Evolutionary conservation across 2,329 filamentous ascomycete species (phyloP), one percentile per base, ranked within the genome.

Genomic region (Trichophyton equinum): DNA sequence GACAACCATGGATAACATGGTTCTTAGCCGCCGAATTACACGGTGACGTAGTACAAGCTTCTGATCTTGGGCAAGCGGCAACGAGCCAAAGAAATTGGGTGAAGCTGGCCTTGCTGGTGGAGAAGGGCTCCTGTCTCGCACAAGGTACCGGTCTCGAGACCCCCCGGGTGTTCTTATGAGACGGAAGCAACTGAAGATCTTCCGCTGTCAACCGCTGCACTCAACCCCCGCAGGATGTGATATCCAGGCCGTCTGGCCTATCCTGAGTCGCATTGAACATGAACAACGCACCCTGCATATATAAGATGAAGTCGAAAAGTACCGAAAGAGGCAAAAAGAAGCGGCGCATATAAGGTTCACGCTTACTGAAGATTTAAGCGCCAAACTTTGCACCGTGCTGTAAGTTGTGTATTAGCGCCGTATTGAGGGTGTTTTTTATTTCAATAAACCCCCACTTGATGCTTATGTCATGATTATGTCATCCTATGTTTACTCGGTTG

Each of bases 401-500:
- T 33, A 36, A 30, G n/a, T 55, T 15, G 11, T 15, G 51, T 53
- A 53, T 27, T 53, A 13, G 8, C 18, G 8, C 18, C 8, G 44
- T 47, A 47, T 47, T 25, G 9, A 11, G 4, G 4, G 18, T 9
- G 44, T 49, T 27, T 49, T 27, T 25, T 15, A 25, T 49, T 13
- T 13, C 11, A 22, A 25, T 18, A 25, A 33, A 15, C n/a, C 27
- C 15, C 51, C 51, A 33, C 51, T 18, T 0, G n/a, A 3, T 2
- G 30, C 46, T 55, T 55, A 55, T 55, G 51, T 55, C 25, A 55
- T 55, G 46, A 9, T 55, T 55, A 55, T 55, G 51, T 55, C 13
- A 55, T 55, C 51, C 30, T 55, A 20, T 55, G 51, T 55, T 55
- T 55, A 55, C 30, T 33, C n/a, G 22, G 51, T 55, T 55, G 51